Evolutionary conservation across 2,329 filamentous ascomycete species (phyloP), one percentile per base, ranked within the genome.

Genomic region (Kalaharituber pfeilii): DNA sequence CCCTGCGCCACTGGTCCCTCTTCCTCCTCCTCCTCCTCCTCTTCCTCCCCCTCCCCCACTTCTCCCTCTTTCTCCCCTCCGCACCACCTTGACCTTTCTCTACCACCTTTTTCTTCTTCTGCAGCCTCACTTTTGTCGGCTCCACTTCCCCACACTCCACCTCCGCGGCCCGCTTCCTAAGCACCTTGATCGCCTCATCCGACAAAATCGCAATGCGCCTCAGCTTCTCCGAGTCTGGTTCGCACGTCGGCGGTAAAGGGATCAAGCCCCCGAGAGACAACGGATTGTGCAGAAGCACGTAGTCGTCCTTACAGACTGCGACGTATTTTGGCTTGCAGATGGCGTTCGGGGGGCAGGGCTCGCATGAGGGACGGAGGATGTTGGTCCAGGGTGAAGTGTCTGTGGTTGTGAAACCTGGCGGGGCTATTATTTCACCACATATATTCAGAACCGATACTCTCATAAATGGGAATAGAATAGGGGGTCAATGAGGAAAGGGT

Each of bases 171-270:
- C 85, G 80, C 61, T 94, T 80, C 53, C 91, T 78, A 50, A 98
- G 75, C 63, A 88, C 82, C 63, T 94, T 86, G 3, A 96, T 77
- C 1, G 85, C 87, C 67, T 82, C 84, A 66, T 96, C 82, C 6
- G 88, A 86, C 15, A 98, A 86, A 20, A 82, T 79, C 64, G 89
- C 86, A 50, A 96, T 83, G 18, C 84, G 82, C 36, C 86, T 80
- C 6, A 83, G 86, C 68, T 94, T 95, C 64, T 93, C 86, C 57
- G 87, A 87, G 67, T 98, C 93, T 0, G 91, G 84, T 69, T 95
- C 89, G 68, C 91, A 98, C 3, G 86, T 88, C 1, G 93, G 89
- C 5, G 88, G 80, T 7, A 98, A 71, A 6, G 91, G 91, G 4
- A 96, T 65, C 2, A 93, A 65, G 0, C 91, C 88, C 50, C 81